Evolutionary conservation across 805 yeast genomes (phyloP), one percentile per base, ranked within the genome.

Genomic region (Diddensiella transvaalensis): DNA sequence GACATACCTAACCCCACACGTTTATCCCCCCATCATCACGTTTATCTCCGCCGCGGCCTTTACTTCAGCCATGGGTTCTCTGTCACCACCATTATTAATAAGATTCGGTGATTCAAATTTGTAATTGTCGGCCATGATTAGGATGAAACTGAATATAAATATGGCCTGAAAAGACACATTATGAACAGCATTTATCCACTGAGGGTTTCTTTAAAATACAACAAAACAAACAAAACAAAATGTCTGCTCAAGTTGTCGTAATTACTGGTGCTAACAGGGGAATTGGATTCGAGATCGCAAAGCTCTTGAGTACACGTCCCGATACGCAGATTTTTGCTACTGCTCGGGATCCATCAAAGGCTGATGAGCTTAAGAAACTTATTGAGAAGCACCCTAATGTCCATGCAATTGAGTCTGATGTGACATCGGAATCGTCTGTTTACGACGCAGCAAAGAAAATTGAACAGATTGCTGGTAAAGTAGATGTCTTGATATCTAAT

Each of bases 251-350:
- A 48, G 65, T 55, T 4, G 61, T 59, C 42, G 44, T 65, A 4
- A 53, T 69, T 42, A 66, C 71, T 2, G 73, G 72, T 13, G 62
- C 63, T 1, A 59, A 62, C 21, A 48, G 67, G 4, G 72, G 73
- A 17, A 56, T 69, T 38, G 73, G 72, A 2, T 59, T 60, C 24
- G 66, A 68, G 4, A 32, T 69, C 3, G 69, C 60, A 24, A 59
- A 63, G 45, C 51, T 50, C 33, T 47, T 67, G 21, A 22, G 42
- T 22, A 52, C 62, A 24, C 44, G 48, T 3, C 47, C 55, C 4
- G 41, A 53, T 11, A 59, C 54, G 40, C 15, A 35, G 4, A 63
- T 67, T 13, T 50, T 65, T 35, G 65, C 63, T 1, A 38, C 61
- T 3, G 47, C 51, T 18, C 41, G 62, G 2, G 49, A 44, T 33